Evolutionary conservation across 805 yeast genomes (phyloP), one percentile per base, ranked within the genome.

Genomic region (Cyberlindnera xishuangbannaensis): DNA sequence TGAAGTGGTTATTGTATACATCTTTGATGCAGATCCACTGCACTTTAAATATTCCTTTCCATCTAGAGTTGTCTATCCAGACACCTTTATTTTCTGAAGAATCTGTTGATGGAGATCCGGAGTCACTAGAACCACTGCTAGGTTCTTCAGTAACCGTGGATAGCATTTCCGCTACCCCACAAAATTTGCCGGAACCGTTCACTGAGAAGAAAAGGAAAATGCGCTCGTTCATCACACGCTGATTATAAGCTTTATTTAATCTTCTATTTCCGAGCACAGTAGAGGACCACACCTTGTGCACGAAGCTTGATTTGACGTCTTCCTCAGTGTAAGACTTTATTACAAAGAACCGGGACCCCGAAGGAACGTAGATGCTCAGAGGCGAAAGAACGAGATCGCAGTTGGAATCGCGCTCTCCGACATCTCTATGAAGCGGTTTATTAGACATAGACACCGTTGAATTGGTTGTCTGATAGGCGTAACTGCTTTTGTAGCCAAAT

Each of bases 131-230:
- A n/a, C n/a, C n/a, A n/a, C n/a, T n/a, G n/a, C n/a, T n/a, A n/a
- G n/a, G n/a, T 64, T 64, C 47, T 22, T 49, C 41, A 6, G 5
- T 15, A 14, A 44, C 45, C 43, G 38, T 44, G 1, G 64, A 55
- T 2, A 47, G 54, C 79, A 77, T 73, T 44, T 72, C 73, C 7
- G 76, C 75, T 13, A 74, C 61, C 1, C 79, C 82, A 51, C 77
- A 72, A 44, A 75, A 75, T 37, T 62, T 65, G 0, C 79, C 78
- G 11, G 76, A 69, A 3, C 65, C 65, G 46, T 76, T 76, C 2
- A 75, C 80, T 44, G 76, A 74, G 45, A 74, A 76, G 43, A 76
- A 67, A 17, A 77, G 52, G 41, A 61, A 70, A 1, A 77, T 51
- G 31, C 64, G 62, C 9, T 54, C 50, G 2, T 47, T 43, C 30